A percentile compares a stretch with the other conserved stretches of the same genome.
These are phyloP conservation scores for Colletotrichum tabaci DNA, from an alignment of 2,329 filamentous ascomycete species.

Conservation along the genomic window DNA sequence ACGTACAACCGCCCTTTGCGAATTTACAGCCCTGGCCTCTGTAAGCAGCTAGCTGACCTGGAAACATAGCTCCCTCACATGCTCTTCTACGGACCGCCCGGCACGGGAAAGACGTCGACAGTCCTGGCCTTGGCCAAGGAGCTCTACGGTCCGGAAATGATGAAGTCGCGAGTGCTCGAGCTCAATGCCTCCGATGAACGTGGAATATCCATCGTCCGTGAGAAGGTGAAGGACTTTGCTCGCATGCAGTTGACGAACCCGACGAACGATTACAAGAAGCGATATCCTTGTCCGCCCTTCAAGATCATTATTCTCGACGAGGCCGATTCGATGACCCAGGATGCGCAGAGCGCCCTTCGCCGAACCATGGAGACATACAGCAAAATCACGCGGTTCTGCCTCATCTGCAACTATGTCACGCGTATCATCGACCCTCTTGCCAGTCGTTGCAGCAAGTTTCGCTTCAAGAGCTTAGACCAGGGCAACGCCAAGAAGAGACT, in stretches of 20 bases:
- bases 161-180: constrained; percentile 95
- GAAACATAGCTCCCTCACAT: constrained; percentile 86
- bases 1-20: constrained; percentile 67
- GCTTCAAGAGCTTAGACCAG: constrained; percentile 96
- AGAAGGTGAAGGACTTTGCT: constrained; percentile 99
- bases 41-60: constrained; percentile 23
- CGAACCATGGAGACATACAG: constrained; percentile 99
- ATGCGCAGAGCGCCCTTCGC: constrained; percentile 92
- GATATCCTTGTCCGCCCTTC: constrained; percentile 96
- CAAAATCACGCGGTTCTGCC: constrained; percentile 95
- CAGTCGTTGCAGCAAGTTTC: constrained; percentile 94
- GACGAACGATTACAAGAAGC: constrained; percentile 75
- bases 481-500: constrained; percentile 85
- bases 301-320: constrained; percentile 99
- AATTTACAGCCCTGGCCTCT: neutral
- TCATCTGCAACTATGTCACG: constrained; percentile 99
- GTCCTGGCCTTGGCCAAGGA: constrained; percentile 98
- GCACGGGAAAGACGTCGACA: constrained; percentile 97
- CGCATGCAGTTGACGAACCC: constrained; percentile 93
- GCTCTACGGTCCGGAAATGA: constrained; percentile 94
- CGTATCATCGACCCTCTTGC: constrained; percentile 97
- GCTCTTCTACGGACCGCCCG: constrained; percentile 98
- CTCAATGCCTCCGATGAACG: constrained; percentile 99
- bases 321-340: constrained; percentile 98
- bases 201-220: constrained; percentile 95